phyloP scores from a whole-genome alignment of 2,329 filamentous ascomycete species.

The Rutstroemia sp. region DNA sequence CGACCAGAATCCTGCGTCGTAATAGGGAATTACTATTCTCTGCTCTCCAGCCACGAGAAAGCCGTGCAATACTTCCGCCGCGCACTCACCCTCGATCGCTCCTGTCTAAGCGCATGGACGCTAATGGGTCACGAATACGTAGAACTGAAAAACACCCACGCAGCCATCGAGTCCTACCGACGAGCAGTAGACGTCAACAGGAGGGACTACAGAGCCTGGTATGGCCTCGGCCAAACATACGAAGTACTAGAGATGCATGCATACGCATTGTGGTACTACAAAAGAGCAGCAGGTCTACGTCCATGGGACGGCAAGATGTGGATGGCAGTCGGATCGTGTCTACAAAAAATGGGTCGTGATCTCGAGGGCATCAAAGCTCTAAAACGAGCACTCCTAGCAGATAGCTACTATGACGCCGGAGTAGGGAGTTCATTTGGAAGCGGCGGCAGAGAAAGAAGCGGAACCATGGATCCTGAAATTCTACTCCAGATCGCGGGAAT shows the following conservation, averaged over 20 bases:
- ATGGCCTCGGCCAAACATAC: slow-evolving; percentile 92
- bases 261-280: slow-evolving; percentile 96
- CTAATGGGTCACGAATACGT: slow-evolving; percentile 99
- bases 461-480: slow-evolving; percentile 77
- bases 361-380: slow-evolving; percentile 92
- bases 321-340: slow-evolving; percentile 89
- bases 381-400: slow-evolving; percentile 83
- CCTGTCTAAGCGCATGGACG: slow-evolving; percentile 92
- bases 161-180: slow-evolving; percentile 93
- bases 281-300: slow-evolving; percentile 85
- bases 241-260: slow-evolving; percentile 97
- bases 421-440: slow-evolving; percentile 35
- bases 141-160: slow-evolving; percentile 96
- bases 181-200: slow-evolving; percentile 93
- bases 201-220: slow-evolving; percentile 96
- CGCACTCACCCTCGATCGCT: slow-evolving; percentile 81
- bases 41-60: slow-evolving; percentile 93
- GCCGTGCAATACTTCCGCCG: slow-evolving; percentile 96
- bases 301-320: slow-evolving; percentile 98
- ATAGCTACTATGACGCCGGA: slow-evolving; percentile 73
- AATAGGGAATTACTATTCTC: slow-evolving; percentile 92
- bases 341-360: slow-evolving; percentile 79
- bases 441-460: slow-evolving; percentile 40
- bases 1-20: slow-evolving; percentile 95
- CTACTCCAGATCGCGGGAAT: slow-evolving; percentile 83